Evolutionary conservation across 345 rosid species (phyloP).

Genomic region (Erucastrum elatum): DNA sequence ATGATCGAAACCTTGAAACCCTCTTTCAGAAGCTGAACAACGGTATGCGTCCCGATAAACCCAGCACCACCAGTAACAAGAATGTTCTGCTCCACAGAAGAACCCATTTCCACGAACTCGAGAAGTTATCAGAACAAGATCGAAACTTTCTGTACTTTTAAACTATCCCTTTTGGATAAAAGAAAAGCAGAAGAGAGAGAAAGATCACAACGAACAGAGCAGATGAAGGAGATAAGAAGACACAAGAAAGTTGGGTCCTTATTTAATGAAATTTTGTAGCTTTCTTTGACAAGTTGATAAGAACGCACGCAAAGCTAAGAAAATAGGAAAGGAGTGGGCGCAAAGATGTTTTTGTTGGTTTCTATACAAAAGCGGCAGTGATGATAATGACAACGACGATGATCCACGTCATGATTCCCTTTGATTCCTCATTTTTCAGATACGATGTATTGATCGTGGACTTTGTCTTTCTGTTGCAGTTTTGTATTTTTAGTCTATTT

Average conservation of each 20-base stretch:
- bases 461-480: background rate
- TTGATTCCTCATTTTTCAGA: slow-evolving; percentile 16
- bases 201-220: slow-evolving; percentile 32
- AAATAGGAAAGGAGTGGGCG: slow-evolving; percentile 33
- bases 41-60: background rate
- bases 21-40: background rate
- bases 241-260: slow-evolving; percentile 4
- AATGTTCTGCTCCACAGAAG: background rate
- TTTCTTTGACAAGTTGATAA: slow-evolving; percentile 32
- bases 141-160: slow-evolving; percentile 14
- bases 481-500: slow-evolving; percentile 17
- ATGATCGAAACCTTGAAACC: background rate
- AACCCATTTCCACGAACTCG: background rate
- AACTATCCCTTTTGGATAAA: slow-evolving; percentile 8
- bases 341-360: slow-evolving; percentile 26
- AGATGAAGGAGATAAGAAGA: slow-evolving; percentile 29
- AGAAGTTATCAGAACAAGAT: background rate
- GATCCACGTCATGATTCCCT: slow-evolving; percentile 13
- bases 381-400: slow-evolving; percentile 29
- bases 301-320: slow-evolving; percentile 37
- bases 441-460: slow-evolving; percentile 9
- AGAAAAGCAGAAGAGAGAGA: background rate
- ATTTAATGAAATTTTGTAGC: slow-evolving; percentile 8
- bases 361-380: slow-evolving; percentile 19
- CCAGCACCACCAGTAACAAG: background rate